Evolutionary conservation across 768 basidiomycete genomes (phyloP), one percentile per base, ranked within the genome.

Genomic region (Podaxis sp.): DNA sequence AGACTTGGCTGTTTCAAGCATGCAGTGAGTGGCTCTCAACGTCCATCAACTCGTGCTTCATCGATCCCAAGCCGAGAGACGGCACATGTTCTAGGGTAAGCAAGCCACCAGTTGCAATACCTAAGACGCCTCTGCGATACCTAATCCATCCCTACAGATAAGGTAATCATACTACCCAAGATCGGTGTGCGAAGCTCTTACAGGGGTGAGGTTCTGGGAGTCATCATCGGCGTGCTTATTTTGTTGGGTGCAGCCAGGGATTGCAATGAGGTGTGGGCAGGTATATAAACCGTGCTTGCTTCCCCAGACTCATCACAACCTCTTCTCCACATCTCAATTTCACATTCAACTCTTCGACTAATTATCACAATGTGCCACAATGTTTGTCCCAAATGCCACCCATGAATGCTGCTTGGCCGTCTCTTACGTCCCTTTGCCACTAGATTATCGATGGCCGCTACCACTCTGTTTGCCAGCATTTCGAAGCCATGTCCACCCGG

Each of bases 401-500:
- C 32, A 3, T 5, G 7, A 32, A 50, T 35, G 36, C 28, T 27
- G 28, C 42, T 18, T 18, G 28, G 4, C 51, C 55, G 42, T 46
- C 55, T 50, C 53, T 64, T 32, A n/a, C 51, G 18, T 21, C 28
- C 5, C 3, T 32, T 21, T 48, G n/a, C 37, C n/a, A 53, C 37
- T 65, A 91, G 89, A 79, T 91, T 64, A 85, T 90, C 62, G 90
- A 91, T 69, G 90, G 90, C 58, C 84, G 88, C 64, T 89, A 78
- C 72, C 82, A 90, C 74, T 83, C 84, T 14, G 70, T 73, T 56
- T 91, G 90, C 71, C 81, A 83, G 7, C 89, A 91, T 71, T 91
- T 91, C 71, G 74, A 84, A 61, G 81, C 83, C 56, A 87, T 91
- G 83, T 82, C 86, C 47, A 89, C 89, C 18, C 81, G 78, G 58